Percentiles rank a stretch among this genome's conserved stretches.
phyloP scores from a whole-genome alignment of 768 basidiomycete species.

The Rhodotorula kratochvilovae region DNA sequence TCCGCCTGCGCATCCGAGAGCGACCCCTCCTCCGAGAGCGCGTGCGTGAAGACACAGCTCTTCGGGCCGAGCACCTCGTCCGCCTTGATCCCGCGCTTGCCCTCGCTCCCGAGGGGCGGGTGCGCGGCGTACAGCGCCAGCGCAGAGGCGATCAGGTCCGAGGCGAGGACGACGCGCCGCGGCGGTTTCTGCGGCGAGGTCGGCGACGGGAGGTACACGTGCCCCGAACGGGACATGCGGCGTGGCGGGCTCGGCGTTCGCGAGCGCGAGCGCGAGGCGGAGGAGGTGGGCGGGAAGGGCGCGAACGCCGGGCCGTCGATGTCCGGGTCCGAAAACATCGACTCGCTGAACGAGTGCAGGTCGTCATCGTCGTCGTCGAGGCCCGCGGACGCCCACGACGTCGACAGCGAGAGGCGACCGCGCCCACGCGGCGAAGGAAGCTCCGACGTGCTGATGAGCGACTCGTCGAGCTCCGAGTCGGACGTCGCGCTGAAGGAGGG shows the following conservation, averaged over 20 bases:
- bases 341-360: conserved; percentile 18
- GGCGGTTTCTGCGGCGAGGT: conserved; percentile 42
- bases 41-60: conserved; percentile 35
- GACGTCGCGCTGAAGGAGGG: background rate
- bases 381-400: background rate
- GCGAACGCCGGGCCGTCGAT: conserved; percentile 12
- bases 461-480: conserved; percentile 22
- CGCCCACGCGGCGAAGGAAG: background rate
- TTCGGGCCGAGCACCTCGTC: conserved; percentile 34
- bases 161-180: conserved; percentile 44
- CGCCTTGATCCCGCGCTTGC: background rate
- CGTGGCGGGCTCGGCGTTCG: background rate
- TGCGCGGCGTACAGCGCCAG: conserved; percentile 8
- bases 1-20: conserved; percentile 17
- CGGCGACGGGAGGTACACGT: conserved; percentile 6
- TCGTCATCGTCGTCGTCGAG: background rate
- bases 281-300: conserved; percentile 10
- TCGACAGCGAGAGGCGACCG: background rate
- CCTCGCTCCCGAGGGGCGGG: conserved; percentile 5
- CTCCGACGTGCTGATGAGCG: conserved; percentile 20
- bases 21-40: background rate
- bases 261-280: background rate
- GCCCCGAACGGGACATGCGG: background rate
- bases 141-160: conserved; percentile 43
- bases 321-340: conserved; percentile 35